Percentiles rank a stretch among this genome's conserved stretches.
These are phyloP conservation scores for Kuraishia piskuri DNA, from an alignment of 805 yeast species.

Conservation along the genomic window DNA sequence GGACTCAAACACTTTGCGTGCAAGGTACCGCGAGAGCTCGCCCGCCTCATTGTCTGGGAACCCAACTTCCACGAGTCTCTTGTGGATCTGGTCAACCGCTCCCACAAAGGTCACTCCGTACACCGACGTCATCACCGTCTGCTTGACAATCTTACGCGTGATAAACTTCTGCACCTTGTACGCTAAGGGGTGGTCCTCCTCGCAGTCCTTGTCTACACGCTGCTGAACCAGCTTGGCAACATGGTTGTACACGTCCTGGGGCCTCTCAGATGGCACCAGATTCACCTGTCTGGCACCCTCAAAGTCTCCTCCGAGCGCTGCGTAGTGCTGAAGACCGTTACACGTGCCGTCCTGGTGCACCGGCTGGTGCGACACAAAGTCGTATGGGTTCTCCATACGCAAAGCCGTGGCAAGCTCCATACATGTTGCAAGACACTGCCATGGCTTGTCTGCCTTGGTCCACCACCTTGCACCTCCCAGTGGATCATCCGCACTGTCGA, in stretches of 20 bases:
- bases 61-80: constrained; percentile 56
- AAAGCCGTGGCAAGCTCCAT: constrained; percentile 57
- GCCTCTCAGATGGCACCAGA: constrained; percentile 59
- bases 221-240: constrained; percentile 59
- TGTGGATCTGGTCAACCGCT: constrained; percentile 81
- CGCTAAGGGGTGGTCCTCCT: constrained; percentile 46
- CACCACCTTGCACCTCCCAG: constrained; percentile 52
- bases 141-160: constrained; percentile 85
- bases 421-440: constrained; percentile 72
- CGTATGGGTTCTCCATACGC: constrained; percentile 53
- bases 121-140: constrained; percentile 96
- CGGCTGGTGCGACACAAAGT: constrained; percentile 62
- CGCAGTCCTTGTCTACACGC: constrained; percentile 45
- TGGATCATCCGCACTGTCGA: constrained; percentile 58
- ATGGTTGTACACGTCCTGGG: constrained; percentile 68
- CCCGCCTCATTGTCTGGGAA: constrained; percentile 34
- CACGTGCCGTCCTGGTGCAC: constrained; percentile 86
- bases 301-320: constrained; percentile 78
- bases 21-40: constrained; percentile 52
- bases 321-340: constrained; percentile 80
- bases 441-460: constrained; percentile 70
- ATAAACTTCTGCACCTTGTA: constrained; percentile 49
- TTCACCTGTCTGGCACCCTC: constrained; percentile 82
- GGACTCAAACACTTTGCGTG: constrained; percentile 72
- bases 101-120: constrained; percentile 95